A percentile compares a stretch with the other conserved stretches of the same genome.
phyloP scores from a whole-genome alignment of 1,139 yeast genomes.

The Diutina ranongensis region DNA sequence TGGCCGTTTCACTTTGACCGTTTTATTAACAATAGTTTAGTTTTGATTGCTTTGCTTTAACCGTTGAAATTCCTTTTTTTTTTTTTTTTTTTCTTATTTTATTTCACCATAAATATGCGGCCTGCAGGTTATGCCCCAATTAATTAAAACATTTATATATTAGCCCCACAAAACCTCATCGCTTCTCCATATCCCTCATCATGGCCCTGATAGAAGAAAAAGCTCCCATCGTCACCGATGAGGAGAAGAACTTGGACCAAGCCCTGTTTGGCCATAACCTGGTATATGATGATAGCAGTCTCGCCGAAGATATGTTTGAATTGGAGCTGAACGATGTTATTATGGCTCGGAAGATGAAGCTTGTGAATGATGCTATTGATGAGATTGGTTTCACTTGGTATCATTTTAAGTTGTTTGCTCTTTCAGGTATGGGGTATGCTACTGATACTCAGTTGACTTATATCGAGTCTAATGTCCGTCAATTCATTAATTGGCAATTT shows the following conservation, averaged over 20 bases:
- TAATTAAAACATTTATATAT: too few species aligned
- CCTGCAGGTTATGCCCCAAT: too few species aligned
- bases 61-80: too few species aligned
- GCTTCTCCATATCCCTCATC: too few species aligned
- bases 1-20: too few species aligned
- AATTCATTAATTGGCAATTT: conserved; percentile 32
- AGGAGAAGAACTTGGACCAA: background rate
- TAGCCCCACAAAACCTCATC: background rate
- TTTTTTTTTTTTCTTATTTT: background rate
- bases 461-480: conserved; percentile 32
- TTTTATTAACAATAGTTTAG: too few species aligned
- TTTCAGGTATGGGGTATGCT: conserved; percentile 57
- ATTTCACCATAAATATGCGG: too few species aligned
- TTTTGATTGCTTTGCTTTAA: too few species aligned
- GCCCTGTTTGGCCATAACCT: conserved; percentile 4
- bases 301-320: conserved; percentile 1
- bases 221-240: background rate
- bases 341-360: conserved; percentile 17
- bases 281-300: conserved; percentile 1
- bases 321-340: background rate
- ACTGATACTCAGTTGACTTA: conserved; percentile 47
- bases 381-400: conserved; percentile 42
- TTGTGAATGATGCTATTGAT: conserved; percentile 36
- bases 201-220: background rate
- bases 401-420: conserved; percentile 29